Base-by-base conservation (phyloP, 2,329 filamentous ascomycete species). In the Aureobasidium lini region DNA sequence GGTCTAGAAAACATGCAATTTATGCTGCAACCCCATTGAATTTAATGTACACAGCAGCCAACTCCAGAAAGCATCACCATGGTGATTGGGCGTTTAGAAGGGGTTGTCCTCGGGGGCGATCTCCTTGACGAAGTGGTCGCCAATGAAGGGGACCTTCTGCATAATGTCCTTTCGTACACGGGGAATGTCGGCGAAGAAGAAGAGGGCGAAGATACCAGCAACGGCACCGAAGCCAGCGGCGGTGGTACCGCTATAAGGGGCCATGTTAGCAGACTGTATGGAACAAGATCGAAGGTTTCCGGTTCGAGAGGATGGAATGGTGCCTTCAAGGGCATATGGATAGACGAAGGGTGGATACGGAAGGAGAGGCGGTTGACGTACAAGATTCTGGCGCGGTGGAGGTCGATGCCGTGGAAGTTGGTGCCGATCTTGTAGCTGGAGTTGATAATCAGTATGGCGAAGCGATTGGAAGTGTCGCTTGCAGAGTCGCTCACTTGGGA, bases 121-220 rank as follows among this genome's bases (percentile, higher is more conserved):
- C 71, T 81, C 79, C 63, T 77, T 74, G 67, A 80, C 73, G 70
- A 79, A 85, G 73, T 81, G 83, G 59, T 72, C 70, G 63, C 81
- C 80, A 53, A 86, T 73, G 64, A 84, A 70, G 6, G 84, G 84
- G 29, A 85, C 67, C 73, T 84, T 81, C 72, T 79, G 76, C 70
- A 84, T 76, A 65, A 86, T 83, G 69, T 86, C 84, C 66, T 80
- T 77, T 69, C 82, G 77, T 47, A 87, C 81, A 68, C 78, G 79
- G 61, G 84, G 84, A 29, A 86, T 77, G 66, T 84, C 83, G 66
- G 81, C 80, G 74, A 86, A 82, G 78, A 86, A 84, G 76, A 83
- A 85, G 66, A 86, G 70, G 39, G 80, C 81, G 72, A 83, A 82
- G 69, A 82, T 74, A 63, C 81, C 83, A 43, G 80, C 77, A 48